Conservation (phyloP, 2,329 filamentous ascomycete genomes). For the Samsoniella hepiali region DNA sequence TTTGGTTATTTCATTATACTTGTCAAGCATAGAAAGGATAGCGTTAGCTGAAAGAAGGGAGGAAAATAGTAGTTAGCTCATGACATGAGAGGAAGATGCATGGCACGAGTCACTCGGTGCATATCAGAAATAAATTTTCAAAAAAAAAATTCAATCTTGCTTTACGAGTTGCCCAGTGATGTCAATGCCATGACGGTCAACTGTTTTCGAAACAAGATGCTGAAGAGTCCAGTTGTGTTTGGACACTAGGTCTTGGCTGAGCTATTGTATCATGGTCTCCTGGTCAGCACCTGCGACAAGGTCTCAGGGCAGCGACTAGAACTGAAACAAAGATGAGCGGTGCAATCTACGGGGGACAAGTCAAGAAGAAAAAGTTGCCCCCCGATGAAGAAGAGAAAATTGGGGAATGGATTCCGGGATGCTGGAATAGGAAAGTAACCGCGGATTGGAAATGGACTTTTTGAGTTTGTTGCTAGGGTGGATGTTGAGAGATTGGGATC, state of each 20-base stretch:
- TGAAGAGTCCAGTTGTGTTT: not conserved
- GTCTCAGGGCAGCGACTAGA: not conserved
- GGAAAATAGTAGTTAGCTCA: not conserved
- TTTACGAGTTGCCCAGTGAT: not conserved
- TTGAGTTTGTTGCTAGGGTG: too few species aligned
- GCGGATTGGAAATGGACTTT: too few species aligned
- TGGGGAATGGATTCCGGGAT: not conserved
- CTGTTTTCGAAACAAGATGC: too few species aligned
- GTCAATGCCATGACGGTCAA: not conserved
- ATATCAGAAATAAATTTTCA: not conserved
- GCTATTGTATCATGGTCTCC: not conserved
- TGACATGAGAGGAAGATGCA: not conserved
- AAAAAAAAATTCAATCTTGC: too few species aligned
- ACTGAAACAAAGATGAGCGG: not conserved
- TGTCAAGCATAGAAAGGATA: slow-evolving; percentile 8
- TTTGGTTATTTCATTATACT: not conserved
- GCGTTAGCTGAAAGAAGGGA: slow-evolving; percentile 8
- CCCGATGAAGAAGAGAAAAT: not conserved
- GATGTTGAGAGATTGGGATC: too few species aligned
- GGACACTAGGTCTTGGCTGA: not conserved
- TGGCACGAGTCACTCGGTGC: not conserved
- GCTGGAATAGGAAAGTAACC: not conserved
- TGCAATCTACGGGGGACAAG: not conserved
- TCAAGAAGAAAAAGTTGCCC: not conserved
- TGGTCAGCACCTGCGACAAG: slow-evolving; percentile 2